phyloP scores from a whole-genome alignment of 1,284 basidiomycete genomes.

The Leccinum subfulvum region DNA sequence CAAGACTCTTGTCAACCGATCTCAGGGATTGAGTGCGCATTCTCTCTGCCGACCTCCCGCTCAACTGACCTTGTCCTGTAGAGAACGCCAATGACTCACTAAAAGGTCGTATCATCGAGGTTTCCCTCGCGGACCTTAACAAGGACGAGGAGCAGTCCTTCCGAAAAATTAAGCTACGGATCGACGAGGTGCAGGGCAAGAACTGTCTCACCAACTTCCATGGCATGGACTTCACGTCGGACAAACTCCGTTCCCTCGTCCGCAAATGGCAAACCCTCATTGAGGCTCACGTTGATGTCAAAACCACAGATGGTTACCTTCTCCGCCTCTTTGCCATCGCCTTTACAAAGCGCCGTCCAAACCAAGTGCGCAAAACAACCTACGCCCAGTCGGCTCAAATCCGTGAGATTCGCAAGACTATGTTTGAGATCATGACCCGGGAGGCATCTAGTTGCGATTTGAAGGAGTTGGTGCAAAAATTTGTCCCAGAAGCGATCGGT shows the following conservation, averaged over 20 bases:
- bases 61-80: constrained; percentile 35
- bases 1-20: constrained; percentile 98
- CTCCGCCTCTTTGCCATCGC: constrained; percentile 98
- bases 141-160: constrained; percentile 99
- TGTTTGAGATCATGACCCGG: constrained; percentile 99
- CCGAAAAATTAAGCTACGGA: constrained; percentile 98
- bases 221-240: constrained; percentile 99
- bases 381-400: constrained; percentile 96
- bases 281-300: constrained; percentile 98
- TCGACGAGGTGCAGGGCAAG: constrained; percentile 98
- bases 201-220: constrained; percentile 99
- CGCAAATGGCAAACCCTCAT: constrained; percentile 99
- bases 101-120: constrained; percentile 95
- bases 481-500: constrained; percentile 98
- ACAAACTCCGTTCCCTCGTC: constrained; percentile 99
- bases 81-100: constrained; percentile 99
- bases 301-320: constrained; percentile 99
- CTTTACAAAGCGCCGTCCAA: constrained; percentile 96
- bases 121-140: constrained; percentile 97
- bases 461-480: constrained; percentile 98
- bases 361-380: constrained; percentile 98
- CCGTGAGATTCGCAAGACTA: constrained; percentile 98
- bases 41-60: constrained; percentile 1
- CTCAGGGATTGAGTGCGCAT: constrained; percentile 91
- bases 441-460: constrained; percentile 95